Evolutionary conservation across 257 asterid genomes (phyloP).

Genomic region (Nicotiana tabacum): DNA sequence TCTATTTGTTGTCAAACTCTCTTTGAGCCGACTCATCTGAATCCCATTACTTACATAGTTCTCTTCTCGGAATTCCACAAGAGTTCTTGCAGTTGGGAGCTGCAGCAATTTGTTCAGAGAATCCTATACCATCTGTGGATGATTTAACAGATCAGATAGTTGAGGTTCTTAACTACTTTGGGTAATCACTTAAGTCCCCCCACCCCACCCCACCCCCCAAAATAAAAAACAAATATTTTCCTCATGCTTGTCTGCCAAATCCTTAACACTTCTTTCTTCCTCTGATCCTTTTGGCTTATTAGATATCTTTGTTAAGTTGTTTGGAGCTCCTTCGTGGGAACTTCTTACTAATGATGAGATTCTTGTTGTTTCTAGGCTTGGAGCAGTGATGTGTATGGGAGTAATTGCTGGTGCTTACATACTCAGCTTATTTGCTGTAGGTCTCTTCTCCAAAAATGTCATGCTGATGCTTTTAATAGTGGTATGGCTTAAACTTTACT

Average conservation of each 20-base stretch:
- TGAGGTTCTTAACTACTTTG: constrained; percentile 81
- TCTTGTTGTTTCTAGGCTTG: constrained; percentile 57
- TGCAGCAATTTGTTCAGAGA: constrained; percentile 56
- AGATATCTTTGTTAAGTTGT: background rate
- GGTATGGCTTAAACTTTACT: background rate
- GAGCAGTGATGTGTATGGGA: constrained; percentile 96
- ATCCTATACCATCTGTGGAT: constrained; percentile 60
- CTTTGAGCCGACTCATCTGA: background rate
- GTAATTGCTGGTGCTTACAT: constrained; percentile 91
- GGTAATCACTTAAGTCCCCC: constrained; percentile 36
- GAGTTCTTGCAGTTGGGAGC: constrained; percentile 98
- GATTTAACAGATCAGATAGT: constrained; percentile 81
- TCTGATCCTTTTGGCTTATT: background rate
- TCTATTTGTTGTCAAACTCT: background rate
- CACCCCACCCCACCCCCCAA: no score
- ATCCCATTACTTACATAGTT: constrained; percentile 39
- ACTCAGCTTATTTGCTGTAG: constrained; percentile 76
- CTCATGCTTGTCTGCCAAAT: background rate
- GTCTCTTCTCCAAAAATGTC: constrained; percentile 18
- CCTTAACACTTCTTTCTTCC: background rate
- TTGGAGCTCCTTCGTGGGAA: background rate
- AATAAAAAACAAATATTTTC: background rate
- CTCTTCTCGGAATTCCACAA: constrained; percentile 54
- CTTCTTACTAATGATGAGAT: constrained; percentile 16
- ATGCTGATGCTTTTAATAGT: background rate